Percentiles rank a stretch among this genome's conserved stretches.
phyloP scores from a whole-genome alignment of 805 yeast species.

The Ogataea pini region DNA sequence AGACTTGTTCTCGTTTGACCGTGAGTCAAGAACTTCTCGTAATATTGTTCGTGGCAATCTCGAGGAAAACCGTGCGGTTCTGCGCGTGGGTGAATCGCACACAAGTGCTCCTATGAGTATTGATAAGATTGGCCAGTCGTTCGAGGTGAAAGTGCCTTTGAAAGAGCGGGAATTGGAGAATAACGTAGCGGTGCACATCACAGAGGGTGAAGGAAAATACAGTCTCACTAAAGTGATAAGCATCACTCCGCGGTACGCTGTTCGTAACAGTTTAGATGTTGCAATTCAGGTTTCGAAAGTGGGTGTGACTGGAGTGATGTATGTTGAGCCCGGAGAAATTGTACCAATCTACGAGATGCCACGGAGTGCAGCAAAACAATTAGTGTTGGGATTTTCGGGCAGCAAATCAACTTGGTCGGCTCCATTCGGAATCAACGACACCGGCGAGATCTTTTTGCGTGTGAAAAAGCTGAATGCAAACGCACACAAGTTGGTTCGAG shows the following conservation, averaged over 20 bases:
- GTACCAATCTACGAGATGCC: constrained; percentile 67
- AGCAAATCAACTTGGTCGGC: constrained; percentile 75
- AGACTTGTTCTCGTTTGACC: constrained; percentile 81
- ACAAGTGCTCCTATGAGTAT: constrained; percentile 77
- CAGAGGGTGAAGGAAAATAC: constrained; percentile 86
- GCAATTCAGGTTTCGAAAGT: constrained; percentile 64
- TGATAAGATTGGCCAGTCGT: constrained; percentile 85
- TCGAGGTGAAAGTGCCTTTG: constrained; percentile 51
- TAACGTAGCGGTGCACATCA: constrained; percentile 70
- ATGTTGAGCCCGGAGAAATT: constrained; percentile 48
- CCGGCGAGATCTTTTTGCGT: constrained; percentile 79
- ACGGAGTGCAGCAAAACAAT: constrained; percentile 55
- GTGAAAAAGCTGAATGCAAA: constrained; percentile 55
- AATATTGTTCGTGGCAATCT: constrained; percentile 32
- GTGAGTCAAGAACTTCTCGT: constrained; percentile 40
- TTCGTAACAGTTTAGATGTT: constrained; percentile 60
- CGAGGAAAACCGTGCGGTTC: constrained; percentile 62
- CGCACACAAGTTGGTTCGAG: constrained; percentile 69
- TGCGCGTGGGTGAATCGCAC: constrained; percentile 66
- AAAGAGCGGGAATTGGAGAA: constrained; percentile 58
- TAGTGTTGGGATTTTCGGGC: constrained; percentile 59
- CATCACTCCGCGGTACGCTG: constrained; percentile 77
- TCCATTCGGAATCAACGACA: constrained; percentile 79
- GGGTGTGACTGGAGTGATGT: constrained; percentile 56
- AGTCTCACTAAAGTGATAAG: constrained; percentile 74